Evolutionary conservation across 257 asterid genomes (phyloP), one percentile per base, ranked within the genome.

Genomic region (Petunia axillaris): DNA sequence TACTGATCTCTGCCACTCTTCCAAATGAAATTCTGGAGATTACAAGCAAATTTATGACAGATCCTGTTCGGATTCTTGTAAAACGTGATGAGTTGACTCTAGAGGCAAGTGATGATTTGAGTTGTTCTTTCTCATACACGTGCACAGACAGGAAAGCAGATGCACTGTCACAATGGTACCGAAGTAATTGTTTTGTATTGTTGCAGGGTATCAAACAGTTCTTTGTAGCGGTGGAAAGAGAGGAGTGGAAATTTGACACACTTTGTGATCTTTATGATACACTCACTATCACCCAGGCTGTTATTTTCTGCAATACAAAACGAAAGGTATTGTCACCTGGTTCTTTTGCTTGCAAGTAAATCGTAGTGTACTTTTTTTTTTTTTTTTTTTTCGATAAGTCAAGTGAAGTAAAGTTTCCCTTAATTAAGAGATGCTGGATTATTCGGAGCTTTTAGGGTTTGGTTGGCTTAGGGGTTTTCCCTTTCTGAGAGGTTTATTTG

Each of bases 61-160:
- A 92, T 83, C 99, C 99, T 48, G 98, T 96, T 77, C 93, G 99
- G 64, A 94, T 94, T 80, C 98, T 96, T 53, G 99, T 96, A 57
- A 96, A 96, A 84, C 98, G 98, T 90, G 99, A 96, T 91, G 99
- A 96, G 68, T 89, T 96, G 97, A 96, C 99, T 8, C 90, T 94
- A 40, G 99, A 96, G 97, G 99, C 89, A 83, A 10, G 89, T 73
- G 16, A 54, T 58, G 64, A 55, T 84, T 80, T 75, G 44, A 59
- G 58, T 57, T 25, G 16, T 35, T 71, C 44, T 71, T 73, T 52
- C 50, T 73, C 63, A 1, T 25, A 48, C 78, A 5, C 4, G 3
- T 2, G 14, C 59, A 58, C 78, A 50, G 44, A 50, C 78, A 50
- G 62, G 44, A 73, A 50, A 4, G 46, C 5, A 48, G 82, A 75